Base-by-base conservation (phyloP, 2,329 filamentous ascomycete genomes). In the Fusarium multiceps region DNA sequence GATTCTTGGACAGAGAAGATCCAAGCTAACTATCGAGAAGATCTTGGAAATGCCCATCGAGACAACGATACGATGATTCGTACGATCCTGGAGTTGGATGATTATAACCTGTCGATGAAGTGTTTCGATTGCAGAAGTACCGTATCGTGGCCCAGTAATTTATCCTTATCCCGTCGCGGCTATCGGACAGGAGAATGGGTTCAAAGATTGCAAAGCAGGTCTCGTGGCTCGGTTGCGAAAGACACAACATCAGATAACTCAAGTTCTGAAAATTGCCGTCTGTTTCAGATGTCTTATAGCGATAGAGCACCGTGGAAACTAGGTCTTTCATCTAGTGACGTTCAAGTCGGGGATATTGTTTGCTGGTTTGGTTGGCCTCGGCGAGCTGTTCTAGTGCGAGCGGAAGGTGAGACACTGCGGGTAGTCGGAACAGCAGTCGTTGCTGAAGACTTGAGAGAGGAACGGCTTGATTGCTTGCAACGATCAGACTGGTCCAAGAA, bases 261-360 rank as follows among this genome's bases (percentile, higher is more conserved):
- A 13, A 1, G 12, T 7, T 13, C 28, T 28, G 2, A 28, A 11
- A 28, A 28, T 28, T 28, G 11, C 6, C 27, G 21, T 18, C n/a
- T 45, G 0, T 54, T 58, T 27, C 28, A 54, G 13, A 58, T 58
- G 28, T 34, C n/a, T 12, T 3, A 5, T n/a, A 6, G 2, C 11
- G 0, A 8, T 18, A 2, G 8, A 4, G 1, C 21, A 14, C 46
- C 13, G 1, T 34, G 18, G 37, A 58, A 27, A 12, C 3, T 58
- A 3, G 40, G 48, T 34, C 13, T 58, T 3, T 6, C 21, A 2
- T 58, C 55, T 3, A 37, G 40, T 4, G 23, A 45, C 16, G 1
- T 58, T 8, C 28, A n/a, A 1, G 14, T 34, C 11, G 28, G 55
- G 0, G 48, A 59, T 11, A 2, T 55, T 2, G 3, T 55, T 21